Evolutionary conservation across 768 basidiomycete species (phyloP).

Genomic region (Tricholomella constricta): DNA sequence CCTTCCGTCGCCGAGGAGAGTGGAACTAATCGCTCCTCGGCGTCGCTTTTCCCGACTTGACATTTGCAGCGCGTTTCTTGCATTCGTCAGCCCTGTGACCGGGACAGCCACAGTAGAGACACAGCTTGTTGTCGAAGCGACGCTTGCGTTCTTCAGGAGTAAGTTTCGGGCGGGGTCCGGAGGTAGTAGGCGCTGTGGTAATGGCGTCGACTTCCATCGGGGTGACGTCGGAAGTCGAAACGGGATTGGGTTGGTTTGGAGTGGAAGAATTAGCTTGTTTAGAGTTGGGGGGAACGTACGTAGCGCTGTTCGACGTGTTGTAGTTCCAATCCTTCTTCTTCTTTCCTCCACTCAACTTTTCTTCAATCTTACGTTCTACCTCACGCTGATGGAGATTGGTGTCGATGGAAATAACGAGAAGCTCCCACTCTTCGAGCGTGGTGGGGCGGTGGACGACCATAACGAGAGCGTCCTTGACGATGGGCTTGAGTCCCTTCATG

Average conservation of each 20-base stretch:
- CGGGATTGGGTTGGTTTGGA: no score
- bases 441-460: conserved; percentile 16
- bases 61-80: conserved; percentile 15
- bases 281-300: not conserved
- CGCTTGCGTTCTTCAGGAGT: conserved; percentile 27
- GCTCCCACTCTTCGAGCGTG: conserved; percentile 22
- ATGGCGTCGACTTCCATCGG: conserved; percentile 36
- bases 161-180: conserved; percentile 24
- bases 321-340: conserved; percentile 6
- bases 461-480: conserved; percentile 24
- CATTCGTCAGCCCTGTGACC: conserved; percentile 31
- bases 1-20: conserved; percentile 31
- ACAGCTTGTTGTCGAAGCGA: conserved; percentile 27
- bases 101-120: conserved; percentile 36
- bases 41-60: no score
- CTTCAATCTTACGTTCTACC: conserved; percentile 12
- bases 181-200: not conserved
- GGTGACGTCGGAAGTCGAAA: conserved; percentile 22
- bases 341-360: no score
- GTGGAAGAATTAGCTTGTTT: conserved; percentile 6
- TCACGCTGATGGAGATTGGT: conserved; percentile 21
- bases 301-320: conserved; percentile 2
- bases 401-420: no score
- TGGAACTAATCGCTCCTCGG: conserved; percentile 26
- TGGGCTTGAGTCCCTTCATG: no score